Conservation (phyloP, 2,329 filamentous ascomycete genomes). For the Podosphaera xanthii region DNA sequence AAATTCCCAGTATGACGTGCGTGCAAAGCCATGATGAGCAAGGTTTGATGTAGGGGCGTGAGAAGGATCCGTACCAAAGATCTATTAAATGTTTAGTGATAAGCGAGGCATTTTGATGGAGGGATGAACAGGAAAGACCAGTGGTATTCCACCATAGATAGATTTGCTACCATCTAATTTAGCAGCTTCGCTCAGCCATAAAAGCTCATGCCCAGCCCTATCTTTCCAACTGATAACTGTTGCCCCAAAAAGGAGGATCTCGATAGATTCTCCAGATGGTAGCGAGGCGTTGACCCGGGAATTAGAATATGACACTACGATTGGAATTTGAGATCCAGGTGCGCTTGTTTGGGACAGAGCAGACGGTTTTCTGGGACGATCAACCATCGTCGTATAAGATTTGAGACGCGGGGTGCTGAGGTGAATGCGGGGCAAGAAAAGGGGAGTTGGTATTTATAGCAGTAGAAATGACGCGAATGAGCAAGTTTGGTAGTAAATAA, state of each 20-base stretch:
- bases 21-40: slow-evolving; percentile 86
- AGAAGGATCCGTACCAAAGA: slow-evolving; percentile 63
- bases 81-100: slow-evolving; percentile 22
- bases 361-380: slow-evolving; percentile 64
- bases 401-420: background rate
- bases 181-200: slow-evolving; percentile 65
- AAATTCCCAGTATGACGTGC: slow-evolving; percentile 79
- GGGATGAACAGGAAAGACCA: slow-evolving; percentile 65
- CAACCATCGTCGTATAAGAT: slow-evolving; percentile 31
- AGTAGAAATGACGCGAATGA: background rate
- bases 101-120: background rate
- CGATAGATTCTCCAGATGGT: slow-evolving; percentile 67
- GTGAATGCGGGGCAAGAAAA: background rate
- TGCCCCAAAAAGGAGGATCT: slow-evolving; percentile 73
- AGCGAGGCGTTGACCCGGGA: slow-evolving; percentile 56
- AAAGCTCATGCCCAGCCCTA: slow-evolving; percentile 51
- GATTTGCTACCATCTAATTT: slow-evolving; percentile 71
- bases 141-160: slow-evolving; percentile 73
- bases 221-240: slow-evolving; percentile 90
- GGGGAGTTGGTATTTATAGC: background rate
- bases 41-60: slow-evolving; percentile 59
- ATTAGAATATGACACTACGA: slow-evolving; percentile 50
- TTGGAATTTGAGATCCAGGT: slow-evolving; percentile 50
- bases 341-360: slow-evolving; percentile 53
- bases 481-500: background rate